Percentiles rank a stretch among this genome's conserved stretches.
Conservation (phyloP, 2,329 filamentous ascomycete species). For the Cladosporium sp. region DNA sequence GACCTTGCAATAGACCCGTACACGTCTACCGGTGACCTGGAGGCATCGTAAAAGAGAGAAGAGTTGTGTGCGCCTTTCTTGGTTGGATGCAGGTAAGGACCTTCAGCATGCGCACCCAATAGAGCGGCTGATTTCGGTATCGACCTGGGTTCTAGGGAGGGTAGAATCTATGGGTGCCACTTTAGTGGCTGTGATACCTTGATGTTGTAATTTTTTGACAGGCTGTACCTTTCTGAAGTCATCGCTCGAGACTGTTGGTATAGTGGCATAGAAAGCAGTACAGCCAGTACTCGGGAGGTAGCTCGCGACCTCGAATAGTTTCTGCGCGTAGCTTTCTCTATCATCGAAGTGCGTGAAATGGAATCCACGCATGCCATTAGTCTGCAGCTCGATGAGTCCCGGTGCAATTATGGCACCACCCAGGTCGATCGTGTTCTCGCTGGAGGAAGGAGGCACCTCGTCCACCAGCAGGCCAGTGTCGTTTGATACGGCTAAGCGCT, state of each 20-base stretch:
- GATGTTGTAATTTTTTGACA: too few species aligned
- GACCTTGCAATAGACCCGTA: slow-evolving; percentile 41
- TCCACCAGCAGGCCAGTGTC: slow-evolving; percentile 41
- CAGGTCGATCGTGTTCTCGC: slow-evolving; percentile 45
- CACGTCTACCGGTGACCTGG: slow-evolving; percentile 33
- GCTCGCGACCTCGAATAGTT: slow-evolving; percentile 43
- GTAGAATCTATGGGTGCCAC: slow-evolving; percentile 45
- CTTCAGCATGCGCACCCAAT: slow-evolving; percentile 56
- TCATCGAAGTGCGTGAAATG: slow-evolving; percentile 51
- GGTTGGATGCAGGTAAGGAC: slow-evolving; percentile 44
- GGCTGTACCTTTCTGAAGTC: slow-evolving; percentile 46
- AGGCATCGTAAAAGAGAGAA: slow-evolving; percentile 40
- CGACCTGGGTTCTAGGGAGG: slow-evolving; percentile 41
- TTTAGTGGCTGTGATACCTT: background rate
- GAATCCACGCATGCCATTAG: slow-evolving; percentile 51
- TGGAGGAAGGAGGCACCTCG: slow-evolving; percentile 35
- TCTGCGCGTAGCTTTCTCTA: slow-evolving; percentile 37
- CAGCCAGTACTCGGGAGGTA: slow-evolving; percentile 50
- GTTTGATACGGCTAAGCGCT: slow-evolving; percentile 43
- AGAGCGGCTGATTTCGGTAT: slow-evolving; percentile 46
- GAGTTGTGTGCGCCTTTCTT: slow-evolving; percentile 48
- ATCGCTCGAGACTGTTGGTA: slow-evolving; percentile 41
- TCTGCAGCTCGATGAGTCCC: slow-evolving; percentile 54
- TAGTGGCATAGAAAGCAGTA: slow-evolving; percentile 51
- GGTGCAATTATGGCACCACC: slow-evolving; percentile 49